Percentiles rank a stretch among this genome's conserved stretches.
phyloP scores from a whole-genome alignment of 208 protist species.

The Herpetomonas tarakana region DNA sequence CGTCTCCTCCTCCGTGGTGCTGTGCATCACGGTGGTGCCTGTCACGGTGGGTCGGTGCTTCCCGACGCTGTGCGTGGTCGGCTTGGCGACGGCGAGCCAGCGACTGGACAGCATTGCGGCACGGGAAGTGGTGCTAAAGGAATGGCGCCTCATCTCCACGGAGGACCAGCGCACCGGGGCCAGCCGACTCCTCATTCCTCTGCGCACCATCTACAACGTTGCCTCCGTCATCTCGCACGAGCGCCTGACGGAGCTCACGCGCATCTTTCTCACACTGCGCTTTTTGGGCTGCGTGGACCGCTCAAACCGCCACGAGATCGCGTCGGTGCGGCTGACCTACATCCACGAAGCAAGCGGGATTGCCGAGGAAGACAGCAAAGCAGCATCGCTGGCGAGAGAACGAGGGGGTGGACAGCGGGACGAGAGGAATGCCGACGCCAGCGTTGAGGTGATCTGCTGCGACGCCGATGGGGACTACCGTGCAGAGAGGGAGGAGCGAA shows the following conservation, averaged over 20 bases:
- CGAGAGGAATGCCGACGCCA: too few species aligned
- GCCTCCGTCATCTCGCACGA: slow-evolving; percentile 32
- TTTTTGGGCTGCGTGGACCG: slow-evolving; percentile 55
- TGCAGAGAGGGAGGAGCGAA: too few species aligned
- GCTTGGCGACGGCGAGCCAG: slow-evolving; percentile 43
- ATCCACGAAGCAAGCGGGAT: too few species aligned
- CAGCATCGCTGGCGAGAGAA: too few species aligned
- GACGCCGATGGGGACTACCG: too few species aligned
- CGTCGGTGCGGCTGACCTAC: slow-evolving; percentile 38
- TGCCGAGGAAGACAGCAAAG: too few species aligned
- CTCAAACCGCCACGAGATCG: slow-evolving; percentile 49
- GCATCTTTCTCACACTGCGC: slow-evolving; percentile 51
- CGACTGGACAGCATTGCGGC: slow-evolving; percentile 39
- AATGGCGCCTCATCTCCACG: slow-evolving; percentile 25
- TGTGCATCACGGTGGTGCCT: slow-evolving; percentile 33
- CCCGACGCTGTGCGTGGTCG: slow-evolving; percentile 50
- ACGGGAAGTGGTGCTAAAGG: slow-evolving; percentile 42
- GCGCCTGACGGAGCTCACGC: slow-evolving; percentile 9
- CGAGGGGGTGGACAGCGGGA: too few species aligned
- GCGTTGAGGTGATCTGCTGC: too few species aligned
- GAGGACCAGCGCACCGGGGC: background rate
- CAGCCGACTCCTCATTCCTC: slow-evolving; percentile 16
- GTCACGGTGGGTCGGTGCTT: slow-evolving; percentile 29
- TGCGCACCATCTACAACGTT: slow-evolving; percentile 54
- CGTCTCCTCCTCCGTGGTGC: slow-evolving; percentile 19